Percentiles rank a stretch among this genome's conserved stretches.
Evolutionary conservation across 805 yeast species (phyloP).

Genomic region (Ogataea glucozyma): DNA sequence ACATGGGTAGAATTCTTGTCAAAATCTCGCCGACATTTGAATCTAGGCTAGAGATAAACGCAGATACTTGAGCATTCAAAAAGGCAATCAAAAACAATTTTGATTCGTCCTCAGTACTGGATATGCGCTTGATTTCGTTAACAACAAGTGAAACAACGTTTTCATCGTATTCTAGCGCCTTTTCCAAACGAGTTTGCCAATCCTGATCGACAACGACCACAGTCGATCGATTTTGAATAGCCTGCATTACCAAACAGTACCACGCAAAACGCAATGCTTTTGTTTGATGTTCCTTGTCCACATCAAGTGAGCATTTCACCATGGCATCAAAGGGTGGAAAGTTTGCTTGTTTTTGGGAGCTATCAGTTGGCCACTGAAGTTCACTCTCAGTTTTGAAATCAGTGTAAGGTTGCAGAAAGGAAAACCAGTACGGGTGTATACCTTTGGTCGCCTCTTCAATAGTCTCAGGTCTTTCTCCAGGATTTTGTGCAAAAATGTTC

Average conservation of each 20-base stretch:
- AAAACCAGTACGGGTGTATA: slow-evolving; percentile 80
- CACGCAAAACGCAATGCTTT: slow-evolving; percentile 54
- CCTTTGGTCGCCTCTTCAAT: slow-evolving; percentile 81
- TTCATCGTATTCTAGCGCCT: slow-evolving; percentile 64
- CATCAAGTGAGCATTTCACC: slow-evolving; percentile 33
- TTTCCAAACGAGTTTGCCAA: slow-evolving; percentile 70
- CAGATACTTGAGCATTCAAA: slow-evolving; percentile 15
- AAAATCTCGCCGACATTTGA: slow-evolving; percentile 16
- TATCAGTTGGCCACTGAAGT: slow-evolving; percentile 28
- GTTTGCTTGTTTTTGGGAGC: slow-evolving; percentile 26
- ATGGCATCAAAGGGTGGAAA: slow-evolving; percentile 59
- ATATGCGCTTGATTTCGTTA: slow-evolving; percentile 17
- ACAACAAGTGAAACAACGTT: slow-evolving; percentile 41
- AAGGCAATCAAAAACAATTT: slow-evolving; percentile 8
- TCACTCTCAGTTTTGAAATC: background rate
- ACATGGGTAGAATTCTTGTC: slow-evolving; percentile 31
- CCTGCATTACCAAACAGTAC: slow-evolving; percentile 64
- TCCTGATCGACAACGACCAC: slow-evolving; percentile 68
- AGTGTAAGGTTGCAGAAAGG: slow-evolving; percentile 42
- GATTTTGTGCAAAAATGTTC: slow-evolving; percentile 59
- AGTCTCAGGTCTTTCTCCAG: slow-evolving; percentile 64
- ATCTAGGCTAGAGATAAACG: slow-evolving; percentile 4
- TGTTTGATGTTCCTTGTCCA: slow-evolving; percentile 24
- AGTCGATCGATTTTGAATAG: slow-evolving; percentile 51
- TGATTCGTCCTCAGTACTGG: background rate